Evolutionary conservation across 139 green algal genomes (phyloP), one percentile per base, ranked within the genome.

Genomic region (Chara braunii): DNA sequence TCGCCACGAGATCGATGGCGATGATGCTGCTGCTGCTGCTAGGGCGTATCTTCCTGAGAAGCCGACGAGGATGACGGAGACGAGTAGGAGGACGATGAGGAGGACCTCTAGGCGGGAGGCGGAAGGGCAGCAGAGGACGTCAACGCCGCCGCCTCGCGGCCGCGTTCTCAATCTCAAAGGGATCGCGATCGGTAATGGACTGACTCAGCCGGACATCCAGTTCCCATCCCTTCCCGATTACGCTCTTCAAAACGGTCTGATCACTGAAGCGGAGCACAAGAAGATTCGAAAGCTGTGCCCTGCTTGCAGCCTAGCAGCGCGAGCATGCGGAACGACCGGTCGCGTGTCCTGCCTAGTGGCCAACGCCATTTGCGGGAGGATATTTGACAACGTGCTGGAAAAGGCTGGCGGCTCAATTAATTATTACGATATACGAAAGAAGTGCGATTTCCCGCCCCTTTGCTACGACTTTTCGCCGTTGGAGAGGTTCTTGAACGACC

Each of bases 131-230:
- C n/a, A n/a, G n/a, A n/a, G n/a, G n/a, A n/a, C n/a, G n/a, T n/a
- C n/a, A n/a, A n/a, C n/a, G n/a, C n/a, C n/a, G n/a, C n/a, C n/a
- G n/a, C n/a, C n/a, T n/a, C n/a, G n/a, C n/a, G n/a, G n/a, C n/a
- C n/a, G n/a, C n/a, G n/a, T n/a, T n/a, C n/a, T n/a, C n/a, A n/a
- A 26, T 61, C 18, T 1, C 3, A 53, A 73, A 44, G 82, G 85
- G 3, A 56, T 95, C 26, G 86, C 86, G 1, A 88, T 96, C 33
- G 89, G 91, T 58, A 96, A 98, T 69, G 92, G 92, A 8, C 70
- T 97, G 48, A 97, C 90, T 0, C 51, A 90, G n/a, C 90, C 92
- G 5, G 63, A 65, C 2, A 83, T 93, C 43, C 92, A 98, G 80
- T 83, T 71, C 37, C 74, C 72, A 2, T 82, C 85, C 0, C 94